These are phyloP conservation scores for Allantophomopsis lycopodina DNA, from an alignment of 2,329 filamentous ascomycete species.

Conservation along the genomic window DNA sequence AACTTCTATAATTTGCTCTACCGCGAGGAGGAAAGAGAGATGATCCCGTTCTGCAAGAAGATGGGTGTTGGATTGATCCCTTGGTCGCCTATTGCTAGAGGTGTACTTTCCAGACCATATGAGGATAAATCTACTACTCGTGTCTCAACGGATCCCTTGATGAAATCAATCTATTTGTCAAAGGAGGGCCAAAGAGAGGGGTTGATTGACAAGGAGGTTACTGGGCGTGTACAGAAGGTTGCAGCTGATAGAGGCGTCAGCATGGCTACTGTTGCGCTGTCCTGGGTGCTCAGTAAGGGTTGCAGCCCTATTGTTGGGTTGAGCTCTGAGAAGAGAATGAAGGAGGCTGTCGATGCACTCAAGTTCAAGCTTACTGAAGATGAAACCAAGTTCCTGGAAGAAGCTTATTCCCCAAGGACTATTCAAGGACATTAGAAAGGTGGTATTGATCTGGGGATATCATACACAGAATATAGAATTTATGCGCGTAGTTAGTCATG, in stretches of 20 bases:
- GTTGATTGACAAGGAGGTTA: constrained; percentile 28
- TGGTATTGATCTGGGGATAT: too few species aligned
- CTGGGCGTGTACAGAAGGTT: constrained; percentile 36
- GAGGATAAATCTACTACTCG: neutral
- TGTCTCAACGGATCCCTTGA: neutral
- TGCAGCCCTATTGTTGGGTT: constrained; percentile 32
- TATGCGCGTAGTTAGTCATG: too few species aligned
- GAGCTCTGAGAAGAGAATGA: constrained; percentile 29
- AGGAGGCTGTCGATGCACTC: constrained; percentile 28
- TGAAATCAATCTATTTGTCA: neutral
- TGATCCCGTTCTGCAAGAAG: constrained; percentile 22
- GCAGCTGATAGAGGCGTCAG: constrained; percentile 35
- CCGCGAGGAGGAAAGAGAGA: constrained; percentile 37
- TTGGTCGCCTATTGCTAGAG: constrained; percentile 13
- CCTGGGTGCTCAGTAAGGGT: constrained; percentile 31
- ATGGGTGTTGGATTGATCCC: constrained; percentile 23
- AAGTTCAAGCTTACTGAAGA: constrained; percentile 25
- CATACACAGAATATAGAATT: too few species aligned
- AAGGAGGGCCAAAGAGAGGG: constrained; percentile 13
- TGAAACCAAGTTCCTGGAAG: constrained; percentile 27
- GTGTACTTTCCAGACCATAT: constrained; percentile 10
- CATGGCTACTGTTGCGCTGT: constrained; percentile 39
- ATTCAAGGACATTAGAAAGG: neutral
- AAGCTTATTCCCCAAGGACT: neutral
- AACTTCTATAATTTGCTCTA: constrained; percentile 36